Conservation (phyloP, 164 flowering plant species). For the Umbellularia californica region DNA sequence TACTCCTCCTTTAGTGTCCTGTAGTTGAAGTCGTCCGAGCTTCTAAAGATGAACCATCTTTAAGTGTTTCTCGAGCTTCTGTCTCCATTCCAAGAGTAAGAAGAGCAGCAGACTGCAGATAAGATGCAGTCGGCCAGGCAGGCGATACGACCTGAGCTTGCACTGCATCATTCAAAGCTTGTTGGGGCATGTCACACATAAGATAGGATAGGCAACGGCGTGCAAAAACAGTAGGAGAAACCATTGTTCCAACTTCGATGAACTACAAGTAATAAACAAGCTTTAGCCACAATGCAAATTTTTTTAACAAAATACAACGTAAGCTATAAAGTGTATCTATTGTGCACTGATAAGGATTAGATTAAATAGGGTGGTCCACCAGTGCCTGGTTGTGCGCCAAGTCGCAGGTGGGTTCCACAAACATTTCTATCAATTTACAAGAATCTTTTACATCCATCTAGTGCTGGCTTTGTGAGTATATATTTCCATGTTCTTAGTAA, state of each 20-base stretch:
- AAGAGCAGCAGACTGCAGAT: slow-evolving; percentile 79
- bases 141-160: slow-evolving; percentile 89
- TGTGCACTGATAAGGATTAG: too few relatives aligned
- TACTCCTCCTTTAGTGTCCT: slow-evolving; percentile 3
- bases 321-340: too few relatives aligned
- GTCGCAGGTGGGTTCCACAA: too few relatives aligned
- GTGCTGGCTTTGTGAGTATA: too few relatives aligned
- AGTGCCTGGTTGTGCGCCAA: too few relatives aligned
- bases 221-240: slow-evolving; percentile 86
- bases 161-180: slow-evolving; percentile 76
- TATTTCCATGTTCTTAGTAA: too few relatives aligned
- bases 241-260: slow-evolving; percentile 85
- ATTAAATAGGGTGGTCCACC: too few relatives aligned
- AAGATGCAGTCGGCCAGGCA: slow-evolving; percentile 78
- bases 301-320: too few relatives aligned
- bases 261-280: slow-evolving; percentile 47
- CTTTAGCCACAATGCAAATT: background rate
- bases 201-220: slow-evolving; percentile 81
- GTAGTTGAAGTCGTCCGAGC: slow-evolving; percentile 31
- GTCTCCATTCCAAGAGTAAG: slow-evolving; percentile 60
- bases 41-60: slow-evolving; percentile 73
- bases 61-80: slow-evolving; percentile 72
- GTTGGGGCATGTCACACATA: slow-evolving; percentile 70
- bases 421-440: too few relatives aligned
- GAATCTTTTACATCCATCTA: too few relatives aligned